Base-by-base conservation (phyloP, 352 stramenopile genomes). In the Phytophthora cactorum region DNA sequence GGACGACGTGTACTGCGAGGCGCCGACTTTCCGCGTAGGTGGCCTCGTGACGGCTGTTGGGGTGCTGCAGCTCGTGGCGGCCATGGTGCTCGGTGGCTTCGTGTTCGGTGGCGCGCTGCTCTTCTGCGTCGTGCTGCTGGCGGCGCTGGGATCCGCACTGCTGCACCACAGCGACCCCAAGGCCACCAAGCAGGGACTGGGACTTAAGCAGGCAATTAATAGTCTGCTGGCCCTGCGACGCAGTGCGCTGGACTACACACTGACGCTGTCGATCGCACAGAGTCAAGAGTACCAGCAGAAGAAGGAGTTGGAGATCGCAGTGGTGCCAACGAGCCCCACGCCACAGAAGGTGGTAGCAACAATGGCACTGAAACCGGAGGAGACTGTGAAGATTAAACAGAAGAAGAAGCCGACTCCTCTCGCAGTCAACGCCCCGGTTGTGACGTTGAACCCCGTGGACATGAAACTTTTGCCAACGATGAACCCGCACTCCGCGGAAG, bases 201-300 rank as follows among this genome's bases (percentile, higher is more conserved):
- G 66, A n/a, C 14, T 74, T 5, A 62, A 70, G 45, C 59, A 69
- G 28, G 54, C 56, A 0, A 60, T 83, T 6, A 52, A 60, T 15
- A 34, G 55, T 4, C 49, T 78, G 5, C 22, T 74, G 15, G 56
- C 74, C 5, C 68, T 89, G 17, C 76, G 77, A 22, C 81, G 79
- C 39, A 83, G 74, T 38, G 77, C 66, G 22, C 50, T 87, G 17
- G 80, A 85, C 65, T 89, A 86, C 56, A 82, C 72, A 41, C 72
- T 87, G 46, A 89, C 81, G 27, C 66, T 89, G 11, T 89, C 81
- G 8, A 85, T 87, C 29, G 78, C 74, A 7, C 78, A 83, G 38
- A 84, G 75, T 54, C 34, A 72, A 22, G 56, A 68, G 15, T 57
- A 53, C 28, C 31, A 56, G 15, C 45, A 17, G 12, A 41, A 56